Evolutionary conservation across 805 yeast species (phyloP), one percentile per base, ranked within the genome.

Genomic region (Cephaloascus albidus): DNA sequence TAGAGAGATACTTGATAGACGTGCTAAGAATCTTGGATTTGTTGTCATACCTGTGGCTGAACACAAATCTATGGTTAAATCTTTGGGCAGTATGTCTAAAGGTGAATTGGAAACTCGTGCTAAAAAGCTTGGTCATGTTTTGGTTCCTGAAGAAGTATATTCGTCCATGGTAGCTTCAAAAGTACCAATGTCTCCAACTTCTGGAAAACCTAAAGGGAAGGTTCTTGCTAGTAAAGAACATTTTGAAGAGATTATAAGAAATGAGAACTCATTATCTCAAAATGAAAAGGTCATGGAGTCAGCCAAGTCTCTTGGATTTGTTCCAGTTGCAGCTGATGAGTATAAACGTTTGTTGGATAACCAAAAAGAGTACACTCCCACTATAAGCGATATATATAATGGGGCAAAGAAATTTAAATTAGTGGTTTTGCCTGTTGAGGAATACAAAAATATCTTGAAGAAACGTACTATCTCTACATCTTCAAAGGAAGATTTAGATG

Each of bases 371-470:
- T 18, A 34, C 36, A 20, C 10, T 6, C 36, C 36, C 10, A 34
- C 36, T 12, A 34, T 34, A 31, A 44, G 19, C 41, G 10, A 43
- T 42, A 12, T 40, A 38, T 14, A 40, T 39, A 35, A 42, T 38
- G 19, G 36, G 40, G 72, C 79, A 3, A 65, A 61, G 48, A 53
- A 53, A 14, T 66, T 68, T 45, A 65, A 67, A 6, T 49, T 74
- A 37, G 58, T 68, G 2, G 67, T 73, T 1, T 44, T 74, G 34
- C 64, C 76, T 2, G 45, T 54, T 4, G 73, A 67, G 0, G 77
- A 72, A 40, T 72, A 68, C 45, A 56, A 53, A 36, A 39, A 49
- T 1, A 47, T 70, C 18, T 43, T 67, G 37, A 57, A 53, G 33
- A 55, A 49, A 31, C 17, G 36, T 16, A 20, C 20, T 6, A 20